phyloP scores from a whole-genome alignment of 2,329 filamentous ascomycete species.

The Penicillium verrucosum region DNA sequence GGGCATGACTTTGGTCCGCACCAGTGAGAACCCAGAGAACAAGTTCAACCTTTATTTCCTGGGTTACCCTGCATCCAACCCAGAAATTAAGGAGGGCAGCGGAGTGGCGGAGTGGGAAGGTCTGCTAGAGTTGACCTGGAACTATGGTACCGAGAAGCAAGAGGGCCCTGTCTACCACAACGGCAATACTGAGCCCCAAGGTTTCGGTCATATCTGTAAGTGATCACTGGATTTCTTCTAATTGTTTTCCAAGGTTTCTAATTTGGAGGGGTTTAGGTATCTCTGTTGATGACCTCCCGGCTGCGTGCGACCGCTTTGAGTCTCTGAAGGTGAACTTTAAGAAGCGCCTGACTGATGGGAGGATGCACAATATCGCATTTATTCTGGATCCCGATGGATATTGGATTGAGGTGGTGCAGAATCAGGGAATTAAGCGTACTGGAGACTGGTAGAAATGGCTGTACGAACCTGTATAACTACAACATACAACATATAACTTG shows the following conservation, averaged over 20 bases:
- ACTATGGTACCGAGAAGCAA: slow-evolving; percentile 69
- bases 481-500: no score
- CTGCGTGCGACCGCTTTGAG: slow-evolving; percentile 83
- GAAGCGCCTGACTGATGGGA: slow-evolving; percentile 87
- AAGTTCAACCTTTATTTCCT: slow-evolving; percentile 93
- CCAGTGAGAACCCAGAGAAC: slow-evolving; percentile 63
- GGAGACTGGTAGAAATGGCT: slow-evolving; percentile 23
- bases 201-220: slow-evolving; percentile 89
- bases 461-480: background rate
- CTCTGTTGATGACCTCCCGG: slow-evolving; percentile 81
- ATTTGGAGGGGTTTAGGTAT: slow-evolving; percentile 52
- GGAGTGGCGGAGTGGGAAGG: slow-evolving; percentile 70
- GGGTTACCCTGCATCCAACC: slow-evolving; percentile 65
- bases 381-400: slow-evolving; percentile 84
- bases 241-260: background rate
- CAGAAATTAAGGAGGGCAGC: slow-evolving; percentile 48
- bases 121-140: slow-evolving; percentile 85
- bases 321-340: slow-evolving; percentile 81
- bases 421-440: slow-evolving; percentile 49
- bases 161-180: slow-evolving; percentile 87
- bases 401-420: slow-evolving; percentile 75
- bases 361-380: slow-evolving; percentile 92
- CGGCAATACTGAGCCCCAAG: slow-evolving; percentile 86
- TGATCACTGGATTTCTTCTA: slow-evolving; percentile 16
- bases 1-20: slow-evolving; percentile 81